Evolutionary conservation across 2,329 filamentous ascomycete genomes (phyloP).

Genomic region (Xylariales sp.): DNA sequence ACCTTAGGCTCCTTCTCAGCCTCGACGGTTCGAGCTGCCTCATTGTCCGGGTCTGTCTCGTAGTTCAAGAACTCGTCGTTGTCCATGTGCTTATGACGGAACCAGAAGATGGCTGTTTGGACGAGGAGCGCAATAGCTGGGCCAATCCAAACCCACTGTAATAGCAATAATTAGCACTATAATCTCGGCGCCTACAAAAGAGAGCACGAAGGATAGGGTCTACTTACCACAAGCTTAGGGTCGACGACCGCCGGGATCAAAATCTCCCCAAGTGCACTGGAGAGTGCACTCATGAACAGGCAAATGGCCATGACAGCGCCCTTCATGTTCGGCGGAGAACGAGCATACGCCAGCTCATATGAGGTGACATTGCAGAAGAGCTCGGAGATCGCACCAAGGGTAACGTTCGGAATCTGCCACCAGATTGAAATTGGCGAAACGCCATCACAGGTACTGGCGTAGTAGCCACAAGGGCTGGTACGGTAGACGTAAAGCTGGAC

Average conservation of each 20-base stretch:
- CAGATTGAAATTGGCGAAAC: constrained; percentile 46
- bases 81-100: not conserved
- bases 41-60: no score
- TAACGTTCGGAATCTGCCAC: constrained; percentile 51
- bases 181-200: no score
- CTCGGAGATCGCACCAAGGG: constrained; percentile 44
- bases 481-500: constrained; percentile 37
- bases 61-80: not conserved
- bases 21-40: no score
- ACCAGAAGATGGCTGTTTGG: not conserved
- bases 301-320: constrained; percentile 46
- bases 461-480: constrained; percentile 35
- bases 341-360: constrained; percentile 47
- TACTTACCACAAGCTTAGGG: not conserved
- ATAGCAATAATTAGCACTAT: no score
- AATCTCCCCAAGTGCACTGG: not conserved
- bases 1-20: no score
- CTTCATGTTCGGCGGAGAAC: constrained; percentile 46
- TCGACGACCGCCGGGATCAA: not conserved
- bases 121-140: not conserved
- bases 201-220: no score
- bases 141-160: not conserved
- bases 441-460: constrained; percentile 29
- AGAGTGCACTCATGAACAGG: constrained; percentile 31
- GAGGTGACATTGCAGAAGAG: constrained; percentile 49